phyloP scores from a whole-genome alignment of 179 eudicot species.

The Spinacia oleracea region DNA sequence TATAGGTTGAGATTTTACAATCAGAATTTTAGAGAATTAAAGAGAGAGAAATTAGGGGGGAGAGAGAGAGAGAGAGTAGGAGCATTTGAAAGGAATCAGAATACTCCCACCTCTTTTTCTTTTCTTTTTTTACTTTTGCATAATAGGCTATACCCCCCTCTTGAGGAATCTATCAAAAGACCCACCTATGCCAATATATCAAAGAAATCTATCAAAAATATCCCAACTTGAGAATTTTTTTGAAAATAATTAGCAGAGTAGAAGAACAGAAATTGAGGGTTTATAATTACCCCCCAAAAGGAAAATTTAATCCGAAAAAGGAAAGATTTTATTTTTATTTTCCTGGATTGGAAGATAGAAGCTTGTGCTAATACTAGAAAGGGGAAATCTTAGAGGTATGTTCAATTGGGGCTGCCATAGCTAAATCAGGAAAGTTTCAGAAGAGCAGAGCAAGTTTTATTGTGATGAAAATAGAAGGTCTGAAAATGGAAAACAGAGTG shows the following conservation, averaged over 20 bases:
- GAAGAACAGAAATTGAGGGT: conserved; percentile 4
- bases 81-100: conserved; percentile 73
- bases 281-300: neutral
- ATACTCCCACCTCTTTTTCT: conserved; percentile 39
- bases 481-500: conserved; percentile 36
- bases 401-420: conserved; percentile 5
- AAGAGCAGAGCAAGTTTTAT: conserved; percentile 3
- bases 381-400: neutral
- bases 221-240: conserved; percentile 9
- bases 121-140: conserved; percentile 17
- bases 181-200: conserved; percentile 45
- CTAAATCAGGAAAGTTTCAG: conserved; percentile 34
- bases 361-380: neutral
- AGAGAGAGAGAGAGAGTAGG: conserved; percentile 39
- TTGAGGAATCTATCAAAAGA: conserved; percentile 72
- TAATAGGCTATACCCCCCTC: conserved; percentile 43
- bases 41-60: conserved; percentile 44
- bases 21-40: conserved; percentile 39
- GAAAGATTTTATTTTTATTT: neutral
- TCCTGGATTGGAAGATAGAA: conserved; percentile 21
- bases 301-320: neutral
- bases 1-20: conserved; percentile 48
- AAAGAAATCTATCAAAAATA: conserved; percentile 39
- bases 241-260: neutral
- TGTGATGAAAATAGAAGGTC: conserved; percentile 31